Evolutionary conservation across 306 rosid genomes (phyloP).

Genomic region (Citrullus amarus): DNA sequence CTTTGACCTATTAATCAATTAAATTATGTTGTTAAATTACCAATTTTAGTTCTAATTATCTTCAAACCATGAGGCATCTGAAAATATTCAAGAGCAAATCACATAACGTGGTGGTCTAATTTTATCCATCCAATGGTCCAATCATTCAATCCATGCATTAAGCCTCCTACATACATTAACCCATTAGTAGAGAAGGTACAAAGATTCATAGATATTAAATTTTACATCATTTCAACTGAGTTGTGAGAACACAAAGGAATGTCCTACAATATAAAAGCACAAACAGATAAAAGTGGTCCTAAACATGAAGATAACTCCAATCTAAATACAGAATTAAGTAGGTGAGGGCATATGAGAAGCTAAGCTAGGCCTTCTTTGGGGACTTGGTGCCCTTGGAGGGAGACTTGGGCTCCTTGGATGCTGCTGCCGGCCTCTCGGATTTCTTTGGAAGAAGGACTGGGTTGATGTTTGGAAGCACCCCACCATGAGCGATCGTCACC

Average conservation of each 20-base stretch:
- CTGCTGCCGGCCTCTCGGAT: conserved; percentile 3
- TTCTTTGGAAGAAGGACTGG: conserved; percentile 32
- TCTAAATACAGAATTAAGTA: conserved; percentile 5
- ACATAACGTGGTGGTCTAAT: neutral
- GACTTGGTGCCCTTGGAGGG: conserved; percentile 27
- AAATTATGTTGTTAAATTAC: no score
- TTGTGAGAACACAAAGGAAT: neutral
- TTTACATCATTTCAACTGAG: neutral
- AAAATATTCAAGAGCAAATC: neutral
- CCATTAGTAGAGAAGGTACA: neutral
- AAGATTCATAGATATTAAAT: neutral
- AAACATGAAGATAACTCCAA: neutral
- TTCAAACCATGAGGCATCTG: no score
- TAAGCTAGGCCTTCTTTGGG: conserved; percentile 15
- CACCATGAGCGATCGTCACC: conserved; percentile 38
- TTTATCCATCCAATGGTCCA: neutral
- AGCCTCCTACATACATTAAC: neutral
- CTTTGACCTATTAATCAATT: no score
- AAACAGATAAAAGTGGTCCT: conserved; percentile 2
- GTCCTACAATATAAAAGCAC: neutral
- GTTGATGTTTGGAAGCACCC: conserved; percentile 36
- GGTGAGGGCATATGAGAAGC: neutral
- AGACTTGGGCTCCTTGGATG: conserved; percentile 23
- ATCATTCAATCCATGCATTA: neutral
- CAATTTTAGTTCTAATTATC: no score